Conservation (phyloP, 768 basidiomycete species). For the Lentinula edodes region DNA sequence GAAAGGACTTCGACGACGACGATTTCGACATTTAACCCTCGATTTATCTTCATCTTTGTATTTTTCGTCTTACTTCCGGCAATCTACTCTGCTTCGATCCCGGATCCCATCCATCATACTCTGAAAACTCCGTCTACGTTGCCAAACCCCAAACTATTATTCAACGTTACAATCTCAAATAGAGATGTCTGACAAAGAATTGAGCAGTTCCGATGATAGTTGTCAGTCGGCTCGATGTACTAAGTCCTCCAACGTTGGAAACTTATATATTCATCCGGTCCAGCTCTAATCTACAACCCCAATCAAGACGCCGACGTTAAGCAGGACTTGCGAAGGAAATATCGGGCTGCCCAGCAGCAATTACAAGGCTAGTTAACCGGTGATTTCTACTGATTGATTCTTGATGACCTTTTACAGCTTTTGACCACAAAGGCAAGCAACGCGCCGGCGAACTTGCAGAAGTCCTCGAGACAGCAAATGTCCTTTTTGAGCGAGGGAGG, state of each 20-base stretch:
- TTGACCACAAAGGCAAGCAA: slow-evolving; percentile 34
- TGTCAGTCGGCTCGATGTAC: not conserved
- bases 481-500: slow-evolving; percentile 55
- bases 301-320: slow-evolving; percentile 82
- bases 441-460: slow-evolving; percentile 52
- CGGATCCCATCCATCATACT: not conserved
- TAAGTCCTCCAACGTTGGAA: not conserved
- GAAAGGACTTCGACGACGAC: slow-evolving; percentile 64
- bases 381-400: slow-evolving; percentile 21
- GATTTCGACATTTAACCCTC: slow-evolving; percentile 48
- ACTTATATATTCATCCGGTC: not conserved
- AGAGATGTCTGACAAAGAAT: not conserved
- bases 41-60: not conserved
- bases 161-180: not conserved
- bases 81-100: not conserved
- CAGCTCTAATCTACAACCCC: slow-evolving; percentile 54
- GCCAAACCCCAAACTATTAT: not conserved
- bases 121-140: not conserved
- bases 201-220: not conserved
- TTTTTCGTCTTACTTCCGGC: not conserved
- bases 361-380: slow-evolving; percentile 61
- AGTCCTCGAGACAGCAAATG: slow-evolving; percentile 51
- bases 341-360: slow-evolving; percentile 57
- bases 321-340: slow-evolving; percentile 65
- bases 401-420: not conserved